Conservation (phyloP, 164 flowering plant species). For the Malania oleifera region DNA sequence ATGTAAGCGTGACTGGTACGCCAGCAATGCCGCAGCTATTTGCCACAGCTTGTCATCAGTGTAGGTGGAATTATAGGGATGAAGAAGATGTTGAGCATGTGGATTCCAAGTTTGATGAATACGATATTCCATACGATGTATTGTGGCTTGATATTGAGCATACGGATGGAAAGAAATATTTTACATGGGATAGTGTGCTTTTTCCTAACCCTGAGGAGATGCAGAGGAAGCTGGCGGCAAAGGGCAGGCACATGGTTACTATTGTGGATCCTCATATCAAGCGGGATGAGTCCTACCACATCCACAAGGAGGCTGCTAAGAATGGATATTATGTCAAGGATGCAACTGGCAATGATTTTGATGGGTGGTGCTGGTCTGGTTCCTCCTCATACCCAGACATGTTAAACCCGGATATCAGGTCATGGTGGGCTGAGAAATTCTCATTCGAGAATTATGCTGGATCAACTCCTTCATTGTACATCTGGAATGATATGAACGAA, state of each 20-base stretch:
- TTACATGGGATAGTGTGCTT: conserved; percentile 79
- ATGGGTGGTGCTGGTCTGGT: conserved; percentile 99
- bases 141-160: conserved; percentile 99
- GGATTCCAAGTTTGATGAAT: conserved; percentile 86
- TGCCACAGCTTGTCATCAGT: conserved; percentile 86
- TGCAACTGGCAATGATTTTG: conserved; percentile 75
- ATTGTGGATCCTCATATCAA: conserved; percentile 98
- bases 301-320: conserved; percentile 87
- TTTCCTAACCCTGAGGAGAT: conserved; percentile 90
- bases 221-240: conserved; percentile 82
- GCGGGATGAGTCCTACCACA: conserved; percentile 67
- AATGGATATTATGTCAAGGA: conserved; percentile 92
- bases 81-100: conserved; percentile 92
- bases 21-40: conserved; percentile 86
- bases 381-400: conserved; percentile 84
- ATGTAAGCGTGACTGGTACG: conserved; percentile 70
- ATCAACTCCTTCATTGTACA: conserved; percentile 87
- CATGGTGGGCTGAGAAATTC: conserved; percentile 94
- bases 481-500: conserved; percentile 99
- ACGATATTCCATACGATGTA: conserved; percentile 95
- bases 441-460: conserved; percentile 71
- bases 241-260: conserved; percentile 95
- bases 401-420: conserved; percentile 80
- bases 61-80: conserved; percentile 97
- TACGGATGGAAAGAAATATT: conserved; percentile 90